Evolutionary conservation across 768 basidiomycete genomes (phyloP).

Genomic region (Peribolospora baueri): DNA sequence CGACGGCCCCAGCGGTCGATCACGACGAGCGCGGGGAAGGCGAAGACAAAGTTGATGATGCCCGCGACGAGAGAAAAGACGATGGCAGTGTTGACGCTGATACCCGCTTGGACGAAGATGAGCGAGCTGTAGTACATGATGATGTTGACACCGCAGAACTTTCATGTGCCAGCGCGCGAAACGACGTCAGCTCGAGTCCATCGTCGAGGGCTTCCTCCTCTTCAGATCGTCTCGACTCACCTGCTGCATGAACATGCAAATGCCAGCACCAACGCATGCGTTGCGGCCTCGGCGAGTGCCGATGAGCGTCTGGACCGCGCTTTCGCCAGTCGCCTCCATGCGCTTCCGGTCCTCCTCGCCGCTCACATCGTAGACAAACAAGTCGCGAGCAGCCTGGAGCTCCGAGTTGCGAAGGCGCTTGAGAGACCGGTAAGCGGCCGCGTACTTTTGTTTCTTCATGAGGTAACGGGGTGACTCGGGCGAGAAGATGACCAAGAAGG

Average conservation of each 20-base stretch:
- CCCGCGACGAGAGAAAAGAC: slow-evolving; percentile 3
- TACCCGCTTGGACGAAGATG: slow-evolving; percentile 5
- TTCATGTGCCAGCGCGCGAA: too few species aligned
- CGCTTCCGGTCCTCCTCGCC: too few species aligned
- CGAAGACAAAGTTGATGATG: slow-evolving; percentile 20
- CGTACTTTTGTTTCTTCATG: slow-evolving; percentile 9
- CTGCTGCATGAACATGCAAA: too few species aligned
- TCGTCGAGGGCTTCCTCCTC: too few species aligned
- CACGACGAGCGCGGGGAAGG: slow-evolving; percentile 37
- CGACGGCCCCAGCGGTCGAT: slow-evolving; percentile 36
- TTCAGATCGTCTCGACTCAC: too few species aligned
- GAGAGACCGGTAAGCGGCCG: slow-evolving; percentile 7
- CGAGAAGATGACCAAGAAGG: slow-evolving; percentile 25
- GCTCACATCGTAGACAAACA: slow-evolving; percentile 5
- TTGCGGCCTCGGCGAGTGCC: too few species aligned
- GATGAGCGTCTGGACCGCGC: too few species aligned
- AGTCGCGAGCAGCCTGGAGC: slow-evolving; percentile 12
- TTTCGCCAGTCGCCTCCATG: too few species aligned
- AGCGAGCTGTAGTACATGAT: slow-evolving; percentile 11
- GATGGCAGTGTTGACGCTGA: background rate
- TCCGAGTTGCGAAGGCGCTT: slow-evolving; percentile 8
- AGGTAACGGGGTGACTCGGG: slow-evolving; percentile 13
- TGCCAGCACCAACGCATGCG: too few species aligned
- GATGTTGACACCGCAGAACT: slow-evolving; percentile 7
- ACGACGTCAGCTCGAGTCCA: too few species aligned